Evolutionary conservation across 208 protist genomes (phyloP).

Genomic region (Leishmania martiniquensis): DNA sequence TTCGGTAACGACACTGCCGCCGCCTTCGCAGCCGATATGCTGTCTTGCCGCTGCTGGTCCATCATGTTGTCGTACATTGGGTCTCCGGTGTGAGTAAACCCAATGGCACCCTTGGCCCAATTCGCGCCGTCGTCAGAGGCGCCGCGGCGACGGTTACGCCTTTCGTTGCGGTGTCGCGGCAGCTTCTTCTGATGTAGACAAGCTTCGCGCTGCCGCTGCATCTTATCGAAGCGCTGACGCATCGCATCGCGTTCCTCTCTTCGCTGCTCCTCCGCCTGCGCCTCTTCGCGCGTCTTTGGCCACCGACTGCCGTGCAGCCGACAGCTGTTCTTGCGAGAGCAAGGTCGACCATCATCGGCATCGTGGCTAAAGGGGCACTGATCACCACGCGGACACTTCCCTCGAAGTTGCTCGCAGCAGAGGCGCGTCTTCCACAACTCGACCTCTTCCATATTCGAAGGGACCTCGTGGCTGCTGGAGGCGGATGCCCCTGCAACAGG

Average conservation of each 20-base stretch:
- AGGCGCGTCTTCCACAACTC: conserved; percentile 66
- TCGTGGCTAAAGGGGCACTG: conserved; percentile 76
- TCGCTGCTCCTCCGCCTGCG: conserved; percentile 13
- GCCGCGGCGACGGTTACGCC: conserved; percentile 2
- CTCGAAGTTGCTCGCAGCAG: conserved; percentile 70
- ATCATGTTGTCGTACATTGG: conserved; percentile 36
- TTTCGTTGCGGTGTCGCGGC: neutral
- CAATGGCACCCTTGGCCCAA: conserved; percentile 19
- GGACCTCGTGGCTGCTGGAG: neutral
- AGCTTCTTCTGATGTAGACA: neutral
- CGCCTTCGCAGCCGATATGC: neutral
- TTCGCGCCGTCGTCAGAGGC: conserved; percentile 9
- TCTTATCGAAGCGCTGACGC: conserved; percentile 15
- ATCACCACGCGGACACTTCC: conserved; percentile 37
- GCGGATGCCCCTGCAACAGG: neutral
- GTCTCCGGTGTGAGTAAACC: conserved; percentile 33
- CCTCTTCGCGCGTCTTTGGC: conserved; percentile 41
- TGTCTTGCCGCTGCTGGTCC: conserved; percentile 12
- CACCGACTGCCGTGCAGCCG: conserved; percentile 62
- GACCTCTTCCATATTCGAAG: conserved; percentile 40
- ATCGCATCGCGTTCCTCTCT: conserved; percentile 14
- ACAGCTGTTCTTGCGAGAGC: conserved; percentile 69
- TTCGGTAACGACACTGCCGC: neutral
- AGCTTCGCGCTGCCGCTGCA: conserved; percentile 13
- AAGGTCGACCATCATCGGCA: conserved; percentile 63